Evolutionary conservation across 352 stramenopile genomes (phyloP).

Genomic region (Globisporangium emineosum): DNA sequence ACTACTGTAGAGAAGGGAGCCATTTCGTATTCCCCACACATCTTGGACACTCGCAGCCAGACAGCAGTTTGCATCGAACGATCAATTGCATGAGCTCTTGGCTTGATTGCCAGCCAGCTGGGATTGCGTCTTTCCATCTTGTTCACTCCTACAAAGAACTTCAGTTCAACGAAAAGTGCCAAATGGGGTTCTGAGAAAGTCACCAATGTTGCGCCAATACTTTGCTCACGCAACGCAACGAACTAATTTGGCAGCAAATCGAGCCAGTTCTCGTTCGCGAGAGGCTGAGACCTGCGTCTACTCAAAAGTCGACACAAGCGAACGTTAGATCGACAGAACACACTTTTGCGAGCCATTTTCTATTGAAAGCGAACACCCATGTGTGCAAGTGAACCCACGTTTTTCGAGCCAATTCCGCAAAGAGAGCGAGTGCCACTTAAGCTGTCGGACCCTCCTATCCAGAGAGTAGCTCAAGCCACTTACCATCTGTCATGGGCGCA

Average conservation of each 20-base stretch:
- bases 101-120: neutral
- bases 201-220: neutral
- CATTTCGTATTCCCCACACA: neutral
- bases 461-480: neutral
- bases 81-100: neutral
- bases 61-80: neutral
- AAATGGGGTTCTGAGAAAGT: neutral
- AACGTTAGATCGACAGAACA: neutral
- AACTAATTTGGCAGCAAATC: neutral
- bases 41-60: neutral
- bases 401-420: neutral
- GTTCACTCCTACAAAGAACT: neutral
- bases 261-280: neutral
- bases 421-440: neutral
- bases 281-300: neutral
- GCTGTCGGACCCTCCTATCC: neutral
- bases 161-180: neutral
- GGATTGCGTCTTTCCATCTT: neutral
- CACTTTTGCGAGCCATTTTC: neutral
- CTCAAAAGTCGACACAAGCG: neutral
- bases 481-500: neutral
- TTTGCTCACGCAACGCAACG: neutral
- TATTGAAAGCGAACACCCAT: neutral
- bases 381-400: neutral
- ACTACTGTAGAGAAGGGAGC: neutral